A percentile compares a stretch with the other conserved stretches of the same genome.
phyloP scores from a whole-genome alignment of 2,329 filamentous ascomycete genomes.

The Cladosporium sp. region DNA sequence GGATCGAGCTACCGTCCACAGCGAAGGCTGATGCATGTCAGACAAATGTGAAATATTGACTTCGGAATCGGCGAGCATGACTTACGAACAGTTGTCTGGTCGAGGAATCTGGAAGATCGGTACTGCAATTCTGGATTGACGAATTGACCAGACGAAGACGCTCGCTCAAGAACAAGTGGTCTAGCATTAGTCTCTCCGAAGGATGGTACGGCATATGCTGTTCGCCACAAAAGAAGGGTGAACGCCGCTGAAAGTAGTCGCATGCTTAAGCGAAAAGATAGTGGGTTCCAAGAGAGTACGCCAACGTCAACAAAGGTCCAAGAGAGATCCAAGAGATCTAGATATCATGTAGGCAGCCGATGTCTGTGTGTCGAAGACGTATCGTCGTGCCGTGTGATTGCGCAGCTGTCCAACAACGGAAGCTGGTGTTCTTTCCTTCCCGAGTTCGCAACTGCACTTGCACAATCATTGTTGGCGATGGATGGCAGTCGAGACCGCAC shows the following conservation, averaged over 20 bases:
- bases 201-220: background rate
- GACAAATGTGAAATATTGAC: slow-evolving; percentile 19
- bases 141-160: background rate
- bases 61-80: background rate
- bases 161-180: background rate
- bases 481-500: background rate
- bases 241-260: background rate
- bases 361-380: background rate
- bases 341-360: background rate
- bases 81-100: background rate
- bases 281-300: background rate
- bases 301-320: background rate
- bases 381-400: background rate
- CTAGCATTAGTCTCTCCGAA: background rate
- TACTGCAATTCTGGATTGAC: background rate
- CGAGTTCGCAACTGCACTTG: background rate
- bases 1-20: slow-evolving; percentile 1
- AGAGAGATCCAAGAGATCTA: slow-evolving; percentile 1
- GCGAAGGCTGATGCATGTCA: slow-evolving; percentile 37
- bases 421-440: background rate
- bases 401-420: background rate
- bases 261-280: background rate
- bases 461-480: background rate
- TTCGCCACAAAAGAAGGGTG: background rate
- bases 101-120: background rate